A percentile compares a stretch with the other conserved stretches of the same genome.
These are phyloP conservation scores for Rhododendron kiyosumense DNA, from an alignment of 148 eudicot species.

Conservation along the genomic window DNA sequence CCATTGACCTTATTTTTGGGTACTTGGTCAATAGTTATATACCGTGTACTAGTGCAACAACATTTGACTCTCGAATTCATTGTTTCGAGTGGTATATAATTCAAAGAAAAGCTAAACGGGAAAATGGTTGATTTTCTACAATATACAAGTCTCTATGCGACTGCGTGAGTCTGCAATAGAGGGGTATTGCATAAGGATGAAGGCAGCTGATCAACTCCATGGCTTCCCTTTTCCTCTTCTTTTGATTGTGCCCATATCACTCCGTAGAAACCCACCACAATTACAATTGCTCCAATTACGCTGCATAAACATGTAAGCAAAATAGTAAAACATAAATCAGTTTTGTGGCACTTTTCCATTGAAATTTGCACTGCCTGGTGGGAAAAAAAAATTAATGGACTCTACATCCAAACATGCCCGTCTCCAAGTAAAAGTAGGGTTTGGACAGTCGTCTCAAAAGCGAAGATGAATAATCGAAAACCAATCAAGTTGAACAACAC, in stretches of 20 bases:
- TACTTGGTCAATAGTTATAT: not conserved
- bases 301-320: not conserved
- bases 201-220: not conserved
- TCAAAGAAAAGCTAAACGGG: too few species aligned
- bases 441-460: not conserved
- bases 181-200: slow-evolving; percentile 11
- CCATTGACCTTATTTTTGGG: not conserved
- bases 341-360: not conserved
- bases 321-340: not conserved
- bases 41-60: not conserved
- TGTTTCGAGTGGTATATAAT: not conserved
- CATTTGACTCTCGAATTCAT: not conserved
- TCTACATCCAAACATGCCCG: not conserved
- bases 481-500: not conserved
- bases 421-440: not conserved
- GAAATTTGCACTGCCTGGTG: not conserved
- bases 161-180: slow-evolving; percentile 1
- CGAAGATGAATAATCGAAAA: not conserved
- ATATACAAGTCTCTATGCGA: not conserved
- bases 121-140: too few species aligned
- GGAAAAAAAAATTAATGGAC: not conserved
- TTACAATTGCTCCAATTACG: not conserved
- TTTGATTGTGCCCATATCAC: slow-evolving; percentile 31
- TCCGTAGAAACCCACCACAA: slow-evolving; percentile 22
- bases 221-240: slow-evolving; percentile 6